Evolutionary conservation across 805 yeast species (phyloP).

Genomic region (Candida rishiriensis): DNA sequence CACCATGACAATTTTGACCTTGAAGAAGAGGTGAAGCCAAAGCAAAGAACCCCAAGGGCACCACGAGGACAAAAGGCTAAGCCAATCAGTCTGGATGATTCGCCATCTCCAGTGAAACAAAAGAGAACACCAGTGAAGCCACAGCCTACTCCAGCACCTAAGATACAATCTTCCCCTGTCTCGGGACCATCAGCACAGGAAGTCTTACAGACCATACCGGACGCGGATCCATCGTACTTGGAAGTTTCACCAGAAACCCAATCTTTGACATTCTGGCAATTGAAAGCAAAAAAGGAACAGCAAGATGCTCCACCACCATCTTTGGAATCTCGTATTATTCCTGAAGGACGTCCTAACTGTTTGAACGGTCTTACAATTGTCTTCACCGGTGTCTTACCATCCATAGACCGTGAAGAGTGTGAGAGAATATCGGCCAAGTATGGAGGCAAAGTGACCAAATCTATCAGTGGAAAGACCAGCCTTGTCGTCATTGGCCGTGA

Average conservation of each 20-base stretch:
- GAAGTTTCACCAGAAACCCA: constrained; percentile 40
- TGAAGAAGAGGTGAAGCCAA: background rate
- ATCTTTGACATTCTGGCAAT: constrained; percentile 49
- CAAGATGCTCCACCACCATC: constrained; percentile 26
- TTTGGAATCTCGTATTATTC: constrained; percentile 47
- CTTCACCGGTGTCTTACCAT: constrained; percentile 86
- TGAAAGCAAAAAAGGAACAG: constrained; percentile 42
- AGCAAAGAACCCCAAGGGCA: background rate
- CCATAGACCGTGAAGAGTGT: constrained; percentile 68
- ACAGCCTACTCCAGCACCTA: background rate
- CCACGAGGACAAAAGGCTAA: background rate
- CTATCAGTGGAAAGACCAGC: constrained; percentile 81
- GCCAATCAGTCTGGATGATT: background rate
- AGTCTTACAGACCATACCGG: constrained; percentile 61
- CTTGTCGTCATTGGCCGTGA: constrained; percentile 90
- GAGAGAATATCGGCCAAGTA: constrained; percentile 75
- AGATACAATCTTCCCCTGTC: background rate
- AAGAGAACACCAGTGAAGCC: background rate
- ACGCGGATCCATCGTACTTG: constrained; percentile 52
- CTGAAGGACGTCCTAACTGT: constrained; percentile 83
- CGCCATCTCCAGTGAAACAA: constrained; percentile 1
- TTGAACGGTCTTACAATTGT: constrained; percentile 85
- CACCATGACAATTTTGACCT: constrained; percentile 1
- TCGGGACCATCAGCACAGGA: constrained; percentile 43
- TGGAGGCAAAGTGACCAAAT: constrained; percentile 87